Evolutionary conservation across 2,329 filamentous ascomycete species (phyloP).

Genomic region (Arthrobotrys sphaeroides): DNA sequence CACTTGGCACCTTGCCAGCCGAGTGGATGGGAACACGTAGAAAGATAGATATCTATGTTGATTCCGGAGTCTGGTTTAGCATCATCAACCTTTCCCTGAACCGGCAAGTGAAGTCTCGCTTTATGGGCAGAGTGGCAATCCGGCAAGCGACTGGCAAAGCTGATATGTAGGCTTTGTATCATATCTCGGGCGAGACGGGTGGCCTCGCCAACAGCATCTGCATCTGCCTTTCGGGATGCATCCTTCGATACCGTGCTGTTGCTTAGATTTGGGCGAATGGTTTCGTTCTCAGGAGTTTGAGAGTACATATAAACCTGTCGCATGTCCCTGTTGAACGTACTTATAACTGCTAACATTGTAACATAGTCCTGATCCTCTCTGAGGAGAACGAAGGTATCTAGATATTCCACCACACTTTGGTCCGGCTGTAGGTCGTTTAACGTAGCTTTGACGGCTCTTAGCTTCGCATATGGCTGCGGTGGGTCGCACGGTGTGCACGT

Average conservation of each 20-base stretch:
- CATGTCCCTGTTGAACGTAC: neutral
- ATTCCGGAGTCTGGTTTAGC: neutral
- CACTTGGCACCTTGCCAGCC: constrained; percentile 9
- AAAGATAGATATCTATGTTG: constrained; percentile 6
- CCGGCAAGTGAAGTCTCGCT: constrained; percentile 9
- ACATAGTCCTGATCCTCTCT: neutral
- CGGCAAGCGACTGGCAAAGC: neutral
- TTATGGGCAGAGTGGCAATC: neutral
- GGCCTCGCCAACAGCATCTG: neutral
- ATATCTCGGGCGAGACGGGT: neutral
- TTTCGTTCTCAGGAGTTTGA: neutral
- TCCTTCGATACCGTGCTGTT: neutral
- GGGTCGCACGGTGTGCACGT: too few relatives aligned
- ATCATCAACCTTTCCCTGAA: neutral
- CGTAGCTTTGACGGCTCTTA: neutral
- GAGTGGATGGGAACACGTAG: neutral
- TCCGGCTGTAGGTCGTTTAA: neutral
- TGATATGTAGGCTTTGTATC: neutral
- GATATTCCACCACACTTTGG: neutral
- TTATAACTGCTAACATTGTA: neutral
- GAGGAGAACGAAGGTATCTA: neutral
- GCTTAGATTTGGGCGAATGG: neutral
- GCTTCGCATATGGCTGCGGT: neutral
- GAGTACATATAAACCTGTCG: neutral
- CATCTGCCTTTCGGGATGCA: neutral